Evolutionary conservation across 345 rosid genomes (phyloP), one percentile per base, ranked within the genome.

Genomic region (Excoecaria cochinchinensis): DNA sequence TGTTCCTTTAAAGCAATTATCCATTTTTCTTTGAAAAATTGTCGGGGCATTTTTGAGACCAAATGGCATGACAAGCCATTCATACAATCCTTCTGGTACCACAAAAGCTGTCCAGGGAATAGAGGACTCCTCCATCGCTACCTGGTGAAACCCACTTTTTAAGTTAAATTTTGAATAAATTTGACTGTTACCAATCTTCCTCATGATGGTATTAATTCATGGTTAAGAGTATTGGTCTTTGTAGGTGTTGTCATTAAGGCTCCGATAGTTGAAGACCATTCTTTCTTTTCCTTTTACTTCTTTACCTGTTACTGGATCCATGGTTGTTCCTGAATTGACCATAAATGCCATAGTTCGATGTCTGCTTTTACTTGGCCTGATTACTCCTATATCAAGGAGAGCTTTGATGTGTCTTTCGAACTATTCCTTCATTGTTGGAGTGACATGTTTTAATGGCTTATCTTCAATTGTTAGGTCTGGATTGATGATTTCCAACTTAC

Each of bases 21-120:
- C 71, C 63, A 59, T 59, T 38, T 59, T 59, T 6, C 63, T n/a
- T 6, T 13, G 61, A 57, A 57, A 57, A 57, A n/a, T 17, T 14
- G 61, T 22, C 22, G 38, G 64, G 0, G 64, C 64, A 59, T 59
- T 59, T 7, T 59, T 59, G 3, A 59, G 64, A 0, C 64, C 64
- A 21, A 59, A 59, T 61, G 66, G 66, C 16, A 61, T 61, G 0
- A 48, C 72, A 4, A 69, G 40, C 40, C 72, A 69, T 51, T 70
- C 73, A 38, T 50, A 52, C 4, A 70, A 1, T 0, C 73, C 73
- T 8, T 17, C 60, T 4, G 73, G 72, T 0, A 24, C 42, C 1
- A 22, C 25, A 4, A 70, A 70, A 1, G 61, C 14, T 25, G 61
- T 70, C 59, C 59, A 52, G 3, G 46, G 46, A 0, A 70, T 70